Evolutionary conservation across 2,329 filamentous ascomycete genomes (phyloP), one percentile per base, ranked within the genome.

Genomic region (Leptosphaerulina australis): DNA sequence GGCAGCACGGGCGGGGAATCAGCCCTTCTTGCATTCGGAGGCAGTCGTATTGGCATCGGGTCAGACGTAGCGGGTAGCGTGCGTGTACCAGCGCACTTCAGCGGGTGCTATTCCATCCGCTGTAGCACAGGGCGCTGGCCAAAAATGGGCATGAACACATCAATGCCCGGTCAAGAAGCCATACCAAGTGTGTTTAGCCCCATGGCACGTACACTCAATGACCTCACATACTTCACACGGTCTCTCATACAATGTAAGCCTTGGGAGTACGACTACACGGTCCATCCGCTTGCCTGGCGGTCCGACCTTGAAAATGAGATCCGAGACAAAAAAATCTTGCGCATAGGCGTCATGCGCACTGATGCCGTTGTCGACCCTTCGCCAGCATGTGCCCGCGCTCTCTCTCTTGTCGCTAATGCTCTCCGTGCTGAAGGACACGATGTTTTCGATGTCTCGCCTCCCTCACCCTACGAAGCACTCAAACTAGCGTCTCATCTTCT

Each of bases 111-210:
- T 73, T 88, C 88, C 14, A 76, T 97, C 18, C 85, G 89, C 26
- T 96, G 92, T 74, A 92, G 89, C 3, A 95, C 90, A 1, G 92
- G 93, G 1, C 82, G 92, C 38, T 97, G 92, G 91, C 90, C 91
- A 1, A 96, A 95, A 72, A 81, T 84, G 31, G 91, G 91, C 8
- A 86, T 91, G 69, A 83, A 83, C 54, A 96, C 92, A 0, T 92
- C 88, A 63, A 96, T 96, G 91, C 85, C 89, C 0, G 93, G 93
- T 0, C 91, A 97, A 69, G 93, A 97, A 68, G 92, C 91, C 0
- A 85, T 97, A 24, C 86, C 90, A 0, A 90, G 88, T 56, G 91
- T 96, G 15, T 96, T 92, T 74, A 93, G 89, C 50, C 92, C 92
- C 4, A 97, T 97, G 93, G 84, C 92, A 2, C 83, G 91, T 44